These are phyloP conservation scores for Naganishia sp. DNA, from an alignment of 1,284 basidiomycete species.

Conservation along the genomic window DNA sequence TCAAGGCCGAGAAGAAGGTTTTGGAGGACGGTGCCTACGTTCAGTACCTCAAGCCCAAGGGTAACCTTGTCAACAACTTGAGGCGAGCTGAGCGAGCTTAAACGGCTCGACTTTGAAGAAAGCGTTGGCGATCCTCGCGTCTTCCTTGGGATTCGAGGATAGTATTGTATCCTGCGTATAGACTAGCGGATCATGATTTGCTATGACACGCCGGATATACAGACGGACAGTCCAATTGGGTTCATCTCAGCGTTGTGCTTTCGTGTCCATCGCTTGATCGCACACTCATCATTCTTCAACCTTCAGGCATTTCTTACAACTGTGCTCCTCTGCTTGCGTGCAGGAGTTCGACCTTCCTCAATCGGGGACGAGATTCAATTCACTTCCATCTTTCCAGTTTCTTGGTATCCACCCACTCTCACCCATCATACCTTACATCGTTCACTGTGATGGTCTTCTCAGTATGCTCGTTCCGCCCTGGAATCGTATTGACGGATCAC, in stretches of 20 bases:
- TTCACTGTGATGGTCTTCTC: no score
- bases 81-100: slow-evolving; percentile 74
- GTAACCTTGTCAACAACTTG: slow-evolving; percentile 79
- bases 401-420: no score
- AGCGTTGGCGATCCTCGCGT: slow-evolving; percentile 7
- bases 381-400: no score
- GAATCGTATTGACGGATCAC: background rate
- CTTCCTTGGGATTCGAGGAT: slow-evolving; percentile 1
- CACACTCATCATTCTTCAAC: background rate
- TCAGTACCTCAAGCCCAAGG: slow-evolving; percentile 80
- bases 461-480: background rate
- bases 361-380: no score
- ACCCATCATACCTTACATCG: no score
- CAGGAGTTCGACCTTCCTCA: no score
- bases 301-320: background rate
- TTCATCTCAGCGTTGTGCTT: no score
- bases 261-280: no score
- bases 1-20: slow-evolving; percentile 86
- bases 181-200: slow-evolving; percentile 22
- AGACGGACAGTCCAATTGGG: background rate
- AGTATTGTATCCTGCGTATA: slow-evolving; percentile 14
- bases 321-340: no score
- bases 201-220: slow-evolving; percentile 24
- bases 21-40: slow-evolving; percentile 63
- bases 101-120: slow-evolving; percentile 31